phyloP scores from a whole-genome alignment of 1,139 yeast species.

The Saccharomyces pastorianus region DNA sequence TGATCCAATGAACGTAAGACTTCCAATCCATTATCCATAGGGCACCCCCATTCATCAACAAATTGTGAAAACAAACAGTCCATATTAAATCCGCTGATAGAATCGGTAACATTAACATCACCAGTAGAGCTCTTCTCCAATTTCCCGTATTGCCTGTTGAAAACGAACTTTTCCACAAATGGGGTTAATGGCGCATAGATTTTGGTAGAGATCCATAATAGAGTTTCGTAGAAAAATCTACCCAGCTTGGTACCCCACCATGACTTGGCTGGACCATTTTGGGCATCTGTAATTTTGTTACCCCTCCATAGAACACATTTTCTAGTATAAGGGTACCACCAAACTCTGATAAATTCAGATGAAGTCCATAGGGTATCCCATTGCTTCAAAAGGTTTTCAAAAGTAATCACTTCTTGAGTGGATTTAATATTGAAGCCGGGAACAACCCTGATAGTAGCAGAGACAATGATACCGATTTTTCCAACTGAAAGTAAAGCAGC shows the following conservation, averaged over 20 bases:
- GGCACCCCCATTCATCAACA: conserved; percentile 96
- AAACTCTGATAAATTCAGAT: conserved; percentile 82
- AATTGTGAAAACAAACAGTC: conserved; percentile 91
- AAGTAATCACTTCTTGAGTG: conserved; percentile 70
- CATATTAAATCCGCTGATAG: conserved; percentile 87
- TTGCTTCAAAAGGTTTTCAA: conserved; percentile 56
- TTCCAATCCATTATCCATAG: conserved; percentile 67
- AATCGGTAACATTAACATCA: conserved; percentile 63
- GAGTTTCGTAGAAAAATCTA: conserved; percentile 65
- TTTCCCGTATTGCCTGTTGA: conserved; percentile 72
- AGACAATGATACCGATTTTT: conserved; percentile 80
- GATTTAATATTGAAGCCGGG: conserved; percentile 80
- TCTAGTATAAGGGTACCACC: conserved; percentile 96
- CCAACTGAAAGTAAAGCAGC: conserved; percentile 89
- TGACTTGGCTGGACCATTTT: conserved; percentile 60
- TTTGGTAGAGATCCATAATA: conserved; percentile 73
- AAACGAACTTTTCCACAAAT: conserved; percentile 71
- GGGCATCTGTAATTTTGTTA: conserved; percentile 52
- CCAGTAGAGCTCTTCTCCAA: conserved; percentile 63
- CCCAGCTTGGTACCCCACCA: conserved; percentile 84
- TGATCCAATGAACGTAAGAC: conserved; percentile 57
- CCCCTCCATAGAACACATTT: conserved; percentile 91
- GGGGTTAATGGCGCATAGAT: conserved; percentile 74
- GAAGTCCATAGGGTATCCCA: conserved; percentile 80
- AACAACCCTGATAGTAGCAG: conserved; percentile 78